Conservation (phyloP, 169 alveolate species). For the Plasmodium ovale region DNA sequence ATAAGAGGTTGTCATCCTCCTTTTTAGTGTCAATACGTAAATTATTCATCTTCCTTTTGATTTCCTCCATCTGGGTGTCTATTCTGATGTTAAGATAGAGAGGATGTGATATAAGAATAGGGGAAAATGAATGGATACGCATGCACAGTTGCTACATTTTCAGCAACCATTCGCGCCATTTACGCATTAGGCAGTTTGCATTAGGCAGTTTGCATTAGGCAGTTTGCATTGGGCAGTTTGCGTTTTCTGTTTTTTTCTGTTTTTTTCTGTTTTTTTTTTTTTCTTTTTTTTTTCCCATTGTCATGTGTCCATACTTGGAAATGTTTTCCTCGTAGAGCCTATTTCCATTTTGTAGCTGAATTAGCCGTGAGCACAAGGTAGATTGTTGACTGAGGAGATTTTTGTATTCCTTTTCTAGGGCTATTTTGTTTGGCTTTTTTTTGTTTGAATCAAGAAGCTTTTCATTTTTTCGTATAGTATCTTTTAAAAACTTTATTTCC, state of each 20-base stretch:
- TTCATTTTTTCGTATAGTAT: conserved; percentile 66
- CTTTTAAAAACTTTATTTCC: conserved; percentile 56
- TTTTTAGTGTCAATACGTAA: conserved; percentile 26
- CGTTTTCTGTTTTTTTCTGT: neutral
- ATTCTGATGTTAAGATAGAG: neutral
- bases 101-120: neutral
- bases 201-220: no score
- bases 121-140: no score
- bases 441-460: conserved; percentile 52
- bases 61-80: conserved; percentile 28
- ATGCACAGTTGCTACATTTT: no score
- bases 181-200: no score
- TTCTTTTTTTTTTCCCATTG: no score
- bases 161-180: no score
- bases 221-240: neutral
- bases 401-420: conserved; percentile 55
- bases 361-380: conserved; percentile 37
- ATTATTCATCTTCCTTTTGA: conserved; percentile 53
- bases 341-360: conserved; percentile 37
- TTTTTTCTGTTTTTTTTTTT: neutral
- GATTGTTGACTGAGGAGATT: conserved; percentile 44
- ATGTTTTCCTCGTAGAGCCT: conserved; percentile 41
- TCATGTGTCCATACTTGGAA: conserved; percentile 29
- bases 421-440: conserved; percentile 40
- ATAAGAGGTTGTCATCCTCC: conserved; percentile 2